These are phyloP conservation scores for Iris pallida DNA, from an alignment of 116 monocot species.

Conservation along the genomic window DNA sequence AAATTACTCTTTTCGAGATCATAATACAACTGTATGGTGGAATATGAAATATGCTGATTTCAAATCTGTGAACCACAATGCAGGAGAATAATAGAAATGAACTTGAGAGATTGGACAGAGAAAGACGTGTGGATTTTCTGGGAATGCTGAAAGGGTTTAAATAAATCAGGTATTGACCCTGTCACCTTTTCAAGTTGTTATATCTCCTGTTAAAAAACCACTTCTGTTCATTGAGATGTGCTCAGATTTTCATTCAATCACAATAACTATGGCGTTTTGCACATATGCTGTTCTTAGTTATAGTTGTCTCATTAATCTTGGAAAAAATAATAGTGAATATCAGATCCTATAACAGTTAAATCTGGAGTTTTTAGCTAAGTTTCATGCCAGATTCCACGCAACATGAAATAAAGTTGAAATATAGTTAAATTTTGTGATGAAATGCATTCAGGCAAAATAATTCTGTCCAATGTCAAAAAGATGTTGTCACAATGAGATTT, in stretches of 20 bases:
- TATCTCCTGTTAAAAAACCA: background rate
- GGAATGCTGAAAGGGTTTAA: slow-evolving; percentile 89
- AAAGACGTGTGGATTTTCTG: slow-evolving; percentile 74
- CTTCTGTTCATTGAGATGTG: background rate
- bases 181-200: slow-evolving; percentile 2
- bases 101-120: slow-evolving; percentile 80
- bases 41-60: background rate
- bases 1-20: background rate
- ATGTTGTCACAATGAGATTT: too few species aligned
- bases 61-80: slow-evolving; percentile 5
- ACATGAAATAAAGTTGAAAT: too few species aligned
- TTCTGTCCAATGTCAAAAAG: too few species aligned
- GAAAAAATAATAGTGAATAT: too few species aligned
- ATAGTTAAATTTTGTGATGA: too few species aligned
- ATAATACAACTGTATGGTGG: background rate
- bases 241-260: slow-evolving; percentile 1
- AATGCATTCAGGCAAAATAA: too few species aligned
- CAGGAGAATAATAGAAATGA: slow-evolving; percentile 93
- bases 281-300: too few species aligned
- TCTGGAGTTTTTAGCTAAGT: too few species aligned
- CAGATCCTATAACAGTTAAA: too few species aligned
- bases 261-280: background rate
- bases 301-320: too few species aligned
- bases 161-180: slow-evolving; percentile 65
- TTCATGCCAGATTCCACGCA: too few species aligned